Evolutionary conservation across 192 early-diverging fungal genomes (phyloP).

Genomic region (Coemansia sp.): DNA sequence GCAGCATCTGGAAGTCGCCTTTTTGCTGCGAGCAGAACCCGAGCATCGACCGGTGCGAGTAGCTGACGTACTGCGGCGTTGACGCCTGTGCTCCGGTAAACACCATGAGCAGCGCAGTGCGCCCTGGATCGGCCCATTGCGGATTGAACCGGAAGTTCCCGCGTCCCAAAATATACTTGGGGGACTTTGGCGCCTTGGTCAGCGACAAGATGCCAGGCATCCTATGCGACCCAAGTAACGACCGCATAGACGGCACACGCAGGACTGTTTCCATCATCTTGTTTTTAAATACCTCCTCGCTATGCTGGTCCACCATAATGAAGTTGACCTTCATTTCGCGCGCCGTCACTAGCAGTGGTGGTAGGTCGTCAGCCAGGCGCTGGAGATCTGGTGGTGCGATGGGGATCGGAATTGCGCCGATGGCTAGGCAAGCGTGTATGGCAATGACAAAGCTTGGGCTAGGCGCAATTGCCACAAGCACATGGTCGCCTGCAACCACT

Average conservation of each 20-base stretch:
- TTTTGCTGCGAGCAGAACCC: slow-evolving; percentile 48
- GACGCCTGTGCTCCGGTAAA: slow-evolving; percentile 46
- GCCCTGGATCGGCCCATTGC: slow-evolving; percentile 57
- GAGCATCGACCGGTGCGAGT: slow-evolving; percentile 42
- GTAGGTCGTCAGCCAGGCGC: slow-evolving; percentile 70
- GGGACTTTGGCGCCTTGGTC: slow-evolving; percentile 66
- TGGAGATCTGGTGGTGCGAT: slow-evolving; percentile 65
- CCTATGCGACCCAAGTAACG: slow-evolving; percentile 28
- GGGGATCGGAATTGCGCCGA: slow-evolving; percentile 73
- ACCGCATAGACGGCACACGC: slow-evolving; percentile 53
- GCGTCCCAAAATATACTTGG: slow-evolving; percentile 61
- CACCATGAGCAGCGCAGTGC: slow-evolving; percentile 60
- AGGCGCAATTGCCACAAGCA: slow-evolving; percentile 65
- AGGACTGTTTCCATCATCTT: slow-evolving; percentile 59
- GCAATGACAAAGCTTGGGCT: slow-evolving; percentile 70
- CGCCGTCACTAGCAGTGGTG: slow-evolving; percentile 60
- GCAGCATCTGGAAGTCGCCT: slow-evolving; percentile 55
- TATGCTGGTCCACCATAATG: slow-evolving; percentile 63
- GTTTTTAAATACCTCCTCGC: slow-evolving; percentile 68
- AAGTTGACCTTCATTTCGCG: slow-evolving; percentile 61
- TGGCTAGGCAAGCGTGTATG: slow-evolving; percentile 78
- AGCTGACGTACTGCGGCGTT: slow-evolving; percentile 51
- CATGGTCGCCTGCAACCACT: slow-evolving; percentile 58
- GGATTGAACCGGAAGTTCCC: slow-evolving; percentile 56
- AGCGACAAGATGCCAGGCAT: slow-evolving; percentile 65